Conservation (phyloP, 2,329 filamentous ascomycete genomes). For the Ramichloridium luteum region DNA sequence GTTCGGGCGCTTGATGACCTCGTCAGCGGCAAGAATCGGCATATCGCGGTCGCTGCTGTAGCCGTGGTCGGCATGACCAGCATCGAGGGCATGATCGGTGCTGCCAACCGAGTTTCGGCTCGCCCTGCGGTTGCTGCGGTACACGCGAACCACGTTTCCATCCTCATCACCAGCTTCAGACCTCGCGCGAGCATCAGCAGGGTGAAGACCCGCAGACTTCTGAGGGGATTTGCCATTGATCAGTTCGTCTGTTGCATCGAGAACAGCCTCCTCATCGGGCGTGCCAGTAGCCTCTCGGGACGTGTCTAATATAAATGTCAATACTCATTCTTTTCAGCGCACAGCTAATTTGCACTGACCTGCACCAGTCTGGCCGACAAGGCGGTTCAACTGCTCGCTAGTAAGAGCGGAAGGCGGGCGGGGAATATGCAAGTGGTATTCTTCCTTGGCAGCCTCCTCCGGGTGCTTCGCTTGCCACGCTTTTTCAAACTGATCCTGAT, state of each 20-base stretch:
- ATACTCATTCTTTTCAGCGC: conserved; percentile 8
- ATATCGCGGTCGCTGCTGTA: conserved; percentile 42
- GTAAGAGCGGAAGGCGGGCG: conserved; percentile 72
- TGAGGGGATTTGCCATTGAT: too few species aligned
- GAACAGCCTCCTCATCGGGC: conserved; percentile 83
- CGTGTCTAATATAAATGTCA: conserved; percentile 42
- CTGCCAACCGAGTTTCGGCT: neutral
- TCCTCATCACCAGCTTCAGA: conserved; percentile 39
- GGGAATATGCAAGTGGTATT: conserved; percentile 52
- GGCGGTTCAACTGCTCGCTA: conserved; percentile 78
- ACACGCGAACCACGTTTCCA: conserved; percentile 62
- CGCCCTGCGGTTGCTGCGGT: conserved; percentile 32
- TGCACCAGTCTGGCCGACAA: conserved; percentile 60
- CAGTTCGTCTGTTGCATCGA: conserved; percentile 79
- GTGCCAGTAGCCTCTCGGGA: conserved; percentile 54
- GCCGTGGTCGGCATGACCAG: conserved; percentile 45
- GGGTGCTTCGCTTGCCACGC: conserved; percentile 91
- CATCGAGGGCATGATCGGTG: neutral
- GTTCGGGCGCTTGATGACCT: conserved; percentile 62
- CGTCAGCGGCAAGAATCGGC: conserved; percentile 81
- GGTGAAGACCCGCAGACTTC: neutral
- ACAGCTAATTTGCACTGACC: conserved; percentile 23
- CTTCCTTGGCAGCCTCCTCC: conserved; percentile 66
- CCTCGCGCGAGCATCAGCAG: neutral
- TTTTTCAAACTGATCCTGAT: conserved; percentile 73